These are phyloP conservation scores for Neurospora pannonica DNA, from an alignment of 495 filamentous ascomycete genomes.

Conservation along the genomic window DNA sequence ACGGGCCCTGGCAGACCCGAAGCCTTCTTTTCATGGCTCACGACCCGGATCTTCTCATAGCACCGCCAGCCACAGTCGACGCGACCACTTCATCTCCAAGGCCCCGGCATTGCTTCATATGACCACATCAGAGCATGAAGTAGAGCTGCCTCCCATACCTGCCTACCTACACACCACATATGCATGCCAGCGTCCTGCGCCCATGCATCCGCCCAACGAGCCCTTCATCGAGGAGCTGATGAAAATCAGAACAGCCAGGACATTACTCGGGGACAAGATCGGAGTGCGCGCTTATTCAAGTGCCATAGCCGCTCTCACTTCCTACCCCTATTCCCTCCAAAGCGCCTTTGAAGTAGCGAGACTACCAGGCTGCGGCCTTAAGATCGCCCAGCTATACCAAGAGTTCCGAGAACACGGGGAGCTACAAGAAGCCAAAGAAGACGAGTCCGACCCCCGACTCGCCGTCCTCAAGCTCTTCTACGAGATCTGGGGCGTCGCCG, in stretches of 20 bases:
- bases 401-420: constrained; percentile 57
- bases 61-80: background rate
- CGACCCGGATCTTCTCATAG: constrained; percentile 10
- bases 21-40: background rate
- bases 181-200: constrained; percentile 74
- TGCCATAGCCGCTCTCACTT: constrained; percentile 70
- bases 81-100: constrained; percentile 1
- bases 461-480: constrained; percentile 59
- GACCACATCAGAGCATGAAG: constrained; percentile 67
- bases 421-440: constrained; percentile 52
- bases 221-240: constrained; percentile 66
- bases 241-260: constrained; percentile 62
- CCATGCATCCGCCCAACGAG: constrained; percentile 59
- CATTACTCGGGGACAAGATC: constrained; percentile 62
- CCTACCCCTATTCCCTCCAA: constrained; percentile 55
- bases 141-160: constrained; percentile 48
- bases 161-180: constrained; percentile 65
- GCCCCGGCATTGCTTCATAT: constrained; percentile 34
- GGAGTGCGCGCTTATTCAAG: constrained; percentile 84
- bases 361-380: constrained; percentile 73
- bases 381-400: constrained; percentile 68
- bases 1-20: constrained; percentile 24
- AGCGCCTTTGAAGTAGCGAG: constrained; percentile 49
- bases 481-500: constrained; percentile 84
- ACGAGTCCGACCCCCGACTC: constrained; percentile 56